These are phyloP conservation scores for Neoscytalidium dimidiatum DNA, from an alignment of 2,329 filamentous ascomycete species.

Conservation along the genomic window DNA sequence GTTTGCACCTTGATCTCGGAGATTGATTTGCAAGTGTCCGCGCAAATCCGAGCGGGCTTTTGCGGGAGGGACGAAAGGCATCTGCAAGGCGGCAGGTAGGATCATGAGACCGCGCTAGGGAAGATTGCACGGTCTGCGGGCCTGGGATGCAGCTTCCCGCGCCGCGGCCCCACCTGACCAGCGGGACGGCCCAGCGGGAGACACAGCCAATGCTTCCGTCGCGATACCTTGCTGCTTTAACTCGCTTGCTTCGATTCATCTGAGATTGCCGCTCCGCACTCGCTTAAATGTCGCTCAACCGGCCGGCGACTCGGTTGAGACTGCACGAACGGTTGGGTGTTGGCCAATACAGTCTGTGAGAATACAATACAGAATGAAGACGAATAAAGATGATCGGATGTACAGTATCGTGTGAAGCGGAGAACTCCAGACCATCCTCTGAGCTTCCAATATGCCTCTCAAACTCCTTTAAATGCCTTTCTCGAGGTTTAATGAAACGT, in stretches of 20 bases:
- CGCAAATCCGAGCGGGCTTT: not conserved
- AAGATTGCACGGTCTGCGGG: not conserved
- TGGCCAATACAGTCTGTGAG: too few relatives aligned
- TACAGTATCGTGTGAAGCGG: too few relatives aligned
- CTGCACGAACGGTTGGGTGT: too few relatives aligned
- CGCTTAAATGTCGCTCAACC: too few relatives aligned
- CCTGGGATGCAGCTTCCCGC: conserved; percentile 4
- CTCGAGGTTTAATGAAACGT: too few relatives aligned
- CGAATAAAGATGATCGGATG: too few relatives aligned
- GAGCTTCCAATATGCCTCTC: too few relatives aligned
- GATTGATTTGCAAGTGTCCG: not conserved
- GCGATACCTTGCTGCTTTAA: not conserved
- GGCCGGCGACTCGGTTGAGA: too few relatives aligned
- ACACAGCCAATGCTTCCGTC: not conserved
- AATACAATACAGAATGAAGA: too few relatives aligned
- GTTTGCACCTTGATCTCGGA: not conserved
- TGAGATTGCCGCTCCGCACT: too few relatives aligned
- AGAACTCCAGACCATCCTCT: too few relatives aligned
- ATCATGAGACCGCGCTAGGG: conserved; percentile 4
- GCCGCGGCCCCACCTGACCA: not conserved
- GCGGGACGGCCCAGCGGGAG: conserved; percentile 1
- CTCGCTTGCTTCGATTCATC: not conserved
- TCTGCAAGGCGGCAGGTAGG: not conserved
- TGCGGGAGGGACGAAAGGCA: not conserved
- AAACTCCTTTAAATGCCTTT: too few relatives aligned